Evolutionary conservation across 805 yeast species (phyloP), one percentile per base, ranked within the genome.

Genomic region (Candida succiphila): DNA sequence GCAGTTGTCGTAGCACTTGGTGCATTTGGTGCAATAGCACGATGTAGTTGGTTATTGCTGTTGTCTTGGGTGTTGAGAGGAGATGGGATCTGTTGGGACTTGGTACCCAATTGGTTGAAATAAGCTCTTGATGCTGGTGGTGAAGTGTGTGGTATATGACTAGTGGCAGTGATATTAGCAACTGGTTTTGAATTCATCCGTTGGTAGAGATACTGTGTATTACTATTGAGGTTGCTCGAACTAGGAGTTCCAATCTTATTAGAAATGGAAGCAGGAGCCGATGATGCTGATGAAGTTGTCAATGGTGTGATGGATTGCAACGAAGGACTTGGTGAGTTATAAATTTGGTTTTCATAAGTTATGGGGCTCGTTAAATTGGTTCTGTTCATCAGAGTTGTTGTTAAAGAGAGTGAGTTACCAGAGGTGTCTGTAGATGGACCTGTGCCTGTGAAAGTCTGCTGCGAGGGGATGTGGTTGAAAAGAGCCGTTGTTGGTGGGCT

Each of bases 251-350:
- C 8, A 9, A 9, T 9, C 12, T 12, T 18, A 9, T 22, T 15
- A 5, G 23, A 6, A 4, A 13, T 4, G 15, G 6, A 18, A 18
- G 30, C 13, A 13, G 30, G n/a, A n/a, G n/a, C n/a, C n/a, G n/a
- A n/a, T n/a, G n/a, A n/a, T n/a, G n/a, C 23, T 9, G 19, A 23
- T 4, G 27, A 16, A 22, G 31, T 13, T 8, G 24, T 29, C 3
- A 30, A 16, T 16, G 32, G 27, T 5, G 32, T 22, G 14, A 22
- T 23, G 2, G 32, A 20, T 17, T 30, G 32, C n/a, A 4, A 31
- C 18, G 39, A 33, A 27, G 38, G 36, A 16, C 36, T 37, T 29
- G 33, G 31, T 9, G 33, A 17, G 15, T 29, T 31, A 15, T 35
- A 33, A 16, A 32, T 13, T 1, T 30, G 35, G 17, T 14, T 17